Evolutionary conservation across 2,329 filamentous ascomycete species (phyloP).

Genomic region (Pyrenochaeta sp.): DNA sequence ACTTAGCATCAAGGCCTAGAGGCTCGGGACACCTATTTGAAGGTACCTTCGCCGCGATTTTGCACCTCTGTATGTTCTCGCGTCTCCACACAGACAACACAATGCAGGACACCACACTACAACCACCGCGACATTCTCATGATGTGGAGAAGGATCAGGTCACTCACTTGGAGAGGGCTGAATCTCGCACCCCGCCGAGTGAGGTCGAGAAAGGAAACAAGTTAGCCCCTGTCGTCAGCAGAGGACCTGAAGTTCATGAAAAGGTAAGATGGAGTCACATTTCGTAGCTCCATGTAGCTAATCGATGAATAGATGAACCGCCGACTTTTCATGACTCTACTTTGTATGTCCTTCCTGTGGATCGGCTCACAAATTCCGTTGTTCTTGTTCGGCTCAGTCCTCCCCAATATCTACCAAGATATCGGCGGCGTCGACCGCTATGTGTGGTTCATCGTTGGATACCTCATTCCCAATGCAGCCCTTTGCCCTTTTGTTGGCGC

Average conservation of each 20-base stretch:
- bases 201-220: slow-evolving; percentile 28
- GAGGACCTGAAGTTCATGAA: slow-evolving; percentile 32
- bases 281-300: not conserved
- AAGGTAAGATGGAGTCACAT: slow-evolving; percentile 18
- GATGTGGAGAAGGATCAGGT: slow-evolving; percentile 17
- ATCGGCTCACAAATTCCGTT: slow-evolving; percentile 68
- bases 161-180: slow-evolving; percentile 25
- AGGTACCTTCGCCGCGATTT: slow-evolving; percentile 2
- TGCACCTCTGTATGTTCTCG: not conserved
- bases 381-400: slow-evolving; percentile 54
- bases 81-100: slow-evolving; percentile 7
- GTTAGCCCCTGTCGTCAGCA: slow-evolving; percentile 18
- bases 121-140: slow-evolving; percentile 6
- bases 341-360: slow-evolving; percentile 69
- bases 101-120: slow-evolving; percentile 14
- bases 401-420: slow-evolving; percentile 64
- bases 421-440: slow-evolving; percentile 68
- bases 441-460: slow-evolving; percentile 63
- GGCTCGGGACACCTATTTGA: slow-evolving; percentile 8
- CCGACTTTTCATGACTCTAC: slow-evolving; percentile 63
- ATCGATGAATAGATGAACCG: slow-evolving; percentile 24
- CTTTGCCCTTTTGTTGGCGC: slow-evolving; percentile 71
- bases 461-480: slow-evolving; percentile 65
- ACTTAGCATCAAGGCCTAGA: slow-evolving; percentile 2
- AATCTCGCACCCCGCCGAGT: slow-evolving; percentile 20